A percentile compares a stretch with the other conserved stretches of the same genome.
Conservation (phyloP, 768 basidiomycete species). For the Lentinula sp. region DNA sequence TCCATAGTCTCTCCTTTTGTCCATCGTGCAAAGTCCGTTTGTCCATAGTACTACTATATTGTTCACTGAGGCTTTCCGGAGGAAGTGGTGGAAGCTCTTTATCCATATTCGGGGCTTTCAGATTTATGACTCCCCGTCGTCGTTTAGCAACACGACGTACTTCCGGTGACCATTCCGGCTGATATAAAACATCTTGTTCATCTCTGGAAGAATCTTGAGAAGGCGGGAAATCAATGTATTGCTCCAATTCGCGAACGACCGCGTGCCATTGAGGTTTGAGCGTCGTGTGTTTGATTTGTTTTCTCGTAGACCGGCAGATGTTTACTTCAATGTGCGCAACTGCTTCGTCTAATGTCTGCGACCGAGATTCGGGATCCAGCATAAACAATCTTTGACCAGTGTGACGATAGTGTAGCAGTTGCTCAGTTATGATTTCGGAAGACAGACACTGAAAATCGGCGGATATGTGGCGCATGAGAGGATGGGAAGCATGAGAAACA, state of each 20-base stretch:
- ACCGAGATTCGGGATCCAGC: not conserved
- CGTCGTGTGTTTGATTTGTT: not conserved
- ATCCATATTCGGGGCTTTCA: not conserved
- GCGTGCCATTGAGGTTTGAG: not conserved
- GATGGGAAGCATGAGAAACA: not conserved
- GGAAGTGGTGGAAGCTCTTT: conserved; percentile 3
- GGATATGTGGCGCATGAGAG: conserved; percentile 1
- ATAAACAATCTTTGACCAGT: not conserved
- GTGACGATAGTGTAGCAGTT: not conserved
- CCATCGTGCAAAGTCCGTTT: not conserved
- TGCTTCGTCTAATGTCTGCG: conserved; percentile 2
- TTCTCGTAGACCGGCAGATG: not conserved
- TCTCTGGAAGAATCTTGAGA: not conserved
- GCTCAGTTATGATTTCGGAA: not conserved
- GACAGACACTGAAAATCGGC: not conserved
- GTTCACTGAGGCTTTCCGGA: not conserved
- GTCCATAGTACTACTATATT: no score
- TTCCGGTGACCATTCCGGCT: not conserved
- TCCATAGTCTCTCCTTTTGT: not conserved
- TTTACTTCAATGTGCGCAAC: conserved; percentile 3
- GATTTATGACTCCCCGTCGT: not conserved
- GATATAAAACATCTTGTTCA: not conserved
- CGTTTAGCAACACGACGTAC: not conserved
- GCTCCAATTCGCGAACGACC: not conserved
- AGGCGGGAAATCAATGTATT: not conserved